Evolutionary conservation across 495 filamentous ascomycete genomes (phyloP).

Genomic region (Letharia lupina): DNA sequence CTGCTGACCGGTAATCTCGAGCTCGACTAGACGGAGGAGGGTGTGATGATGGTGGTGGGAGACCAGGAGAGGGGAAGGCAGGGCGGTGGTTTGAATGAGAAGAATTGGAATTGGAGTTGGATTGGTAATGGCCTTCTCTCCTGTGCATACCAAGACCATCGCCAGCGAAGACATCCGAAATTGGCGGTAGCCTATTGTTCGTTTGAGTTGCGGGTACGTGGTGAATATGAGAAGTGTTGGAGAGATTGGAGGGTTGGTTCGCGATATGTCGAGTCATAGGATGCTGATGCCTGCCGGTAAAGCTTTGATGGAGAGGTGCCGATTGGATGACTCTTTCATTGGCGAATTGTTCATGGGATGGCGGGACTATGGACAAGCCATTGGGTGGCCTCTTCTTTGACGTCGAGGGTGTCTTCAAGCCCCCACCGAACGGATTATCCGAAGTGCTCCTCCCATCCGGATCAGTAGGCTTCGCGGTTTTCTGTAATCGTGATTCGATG

Average conservation of each 20-base stretch:
- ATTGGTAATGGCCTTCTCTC: slow-evolving; percentile 37
- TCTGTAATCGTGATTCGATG: slow-evolving; percentile 85
- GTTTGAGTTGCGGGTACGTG: slow-evolving; percentile 84
- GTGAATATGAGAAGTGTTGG: slow-evolving; percentile 83
- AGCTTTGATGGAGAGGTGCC: slow-evolving; percentile 88
- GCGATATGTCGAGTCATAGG: slow-evolving; percentile 73
- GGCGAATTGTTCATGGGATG: slow-evolving; percentile 90
- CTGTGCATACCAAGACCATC: slow-evolving; percentile 62
- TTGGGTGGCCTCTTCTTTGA: slow-evolving; percentile 75
- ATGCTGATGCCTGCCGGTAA: slow-evolving; percentile 82
- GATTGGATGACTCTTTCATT: slow-evolving; percentile 96
- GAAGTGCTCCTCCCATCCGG: slow-evolving; percentile 49
- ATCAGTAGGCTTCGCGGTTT: slow-evolving; percentile 67
- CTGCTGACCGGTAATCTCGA: slow-evolving; percentile 88
- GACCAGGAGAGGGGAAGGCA: slow-evolving; percentile 71
- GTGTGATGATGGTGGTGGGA: slow-evolving; percentile 42
- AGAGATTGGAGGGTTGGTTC: slow-evolving; percentile 78
- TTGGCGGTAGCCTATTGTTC: slow-evolving; percentile 84
- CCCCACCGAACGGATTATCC: slow-evolving; percentile 46
- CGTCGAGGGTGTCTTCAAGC: slow-evolving; percentile 57
- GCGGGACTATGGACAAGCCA: slow-evolving; percentile 89
- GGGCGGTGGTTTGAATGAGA: slow-evolving; percentile 60
- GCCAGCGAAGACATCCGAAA: slow-evolving; percentile 85
- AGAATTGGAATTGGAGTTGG: slow-evolving; percentile 47
- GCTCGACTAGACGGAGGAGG: slow-evolving; percentile 48